phyloP scores from a whole-genome alignment of 352 stramenopile genomes.

The Elongisporangium undulatum region DNA sequence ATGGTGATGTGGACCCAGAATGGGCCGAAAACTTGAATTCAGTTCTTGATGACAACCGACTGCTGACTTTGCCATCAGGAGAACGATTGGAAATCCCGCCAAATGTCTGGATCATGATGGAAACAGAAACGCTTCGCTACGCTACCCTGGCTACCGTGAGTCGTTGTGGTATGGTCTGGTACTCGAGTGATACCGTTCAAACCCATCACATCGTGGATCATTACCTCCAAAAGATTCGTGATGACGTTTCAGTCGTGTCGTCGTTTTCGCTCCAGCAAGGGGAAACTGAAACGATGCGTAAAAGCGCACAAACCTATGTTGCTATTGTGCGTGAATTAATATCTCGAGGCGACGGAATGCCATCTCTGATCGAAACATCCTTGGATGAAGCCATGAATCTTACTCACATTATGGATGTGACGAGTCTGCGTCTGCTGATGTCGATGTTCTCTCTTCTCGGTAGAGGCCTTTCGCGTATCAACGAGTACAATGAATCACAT shows the following conservation, averaged over 20 bases:
- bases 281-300: slow-evolving; percentile 59
- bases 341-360: slow-evolving; percentile 35
- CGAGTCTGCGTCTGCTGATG: slow-evolving; percentile 91
- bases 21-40: slow-evolving; percentile 99
- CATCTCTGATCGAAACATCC: slow-evolving; percentile 89
- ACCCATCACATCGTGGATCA: slow-evolving; percentile 90
- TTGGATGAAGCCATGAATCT: slow-evolving; percentile 91
- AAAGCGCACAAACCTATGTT: slow-evolving; percentile 68
- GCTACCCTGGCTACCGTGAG: slow-evolving; percentile 99
- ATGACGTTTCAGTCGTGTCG: slow-evolving; percentile 54
- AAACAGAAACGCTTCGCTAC: slow-evolving; percentile 98
- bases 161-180: slow-evolving; percentile 99
- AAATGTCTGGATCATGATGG: slow-evolving; percentile 99
- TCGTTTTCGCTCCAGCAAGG: slow-evolving; percentile 65
- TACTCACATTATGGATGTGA: slow-evolving; percentile 96
- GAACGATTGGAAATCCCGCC: slow-evolving; percentile 97
- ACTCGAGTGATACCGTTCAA: slow-evolving; percentile 95
- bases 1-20: slow-evolving; percentile 99
- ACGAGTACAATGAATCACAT: slow-evolving; percentile 99
- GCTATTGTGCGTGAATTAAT: slow-evolving; percentile 56
- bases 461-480: slow-evolving; percentile 91
- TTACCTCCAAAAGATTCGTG: slow-evolving; percentile 68
- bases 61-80: slow-evolving; percentile 98
- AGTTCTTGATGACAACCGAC: slow-evolving; percentile 99
- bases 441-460: slow-evolving; percentile 96